Evolutionary conservation across 2,329 filamentous ascomycete genomes (phyloP).

Genomic region (Xylaria sp.): DNA sequence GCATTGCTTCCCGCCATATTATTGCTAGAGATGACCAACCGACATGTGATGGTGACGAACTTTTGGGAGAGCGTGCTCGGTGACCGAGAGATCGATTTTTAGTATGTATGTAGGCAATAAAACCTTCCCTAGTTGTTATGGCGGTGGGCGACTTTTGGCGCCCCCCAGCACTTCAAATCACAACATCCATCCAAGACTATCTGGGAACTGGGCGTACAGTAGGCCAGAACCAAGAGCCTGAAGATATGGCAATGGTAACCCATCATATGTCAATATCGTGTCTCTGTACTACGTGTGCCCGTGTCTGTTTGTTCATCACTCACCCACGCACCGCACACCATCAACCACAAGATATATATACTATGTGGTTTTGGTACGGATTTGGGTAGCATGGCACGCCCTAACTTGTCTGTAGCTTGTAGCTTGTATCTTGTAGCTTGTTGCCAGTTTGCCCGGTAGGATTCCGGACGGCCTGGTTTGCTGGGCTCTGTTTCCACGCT

Average conservation of each 20-base stretch:
- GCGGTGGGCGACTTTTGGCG: constrained; percentile 14
- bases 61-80: constrained; percentile 19
- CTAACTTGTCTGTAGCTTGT: constrained; percentile 10
- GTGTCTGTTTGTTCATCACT: not conserved
- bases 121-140: constrained; percentile 17
- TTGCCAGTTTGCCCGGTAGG: constrained; percentile 3
- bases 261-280: constrained; percentile 13
- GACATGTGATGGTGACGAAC: constrained; percentile 16
- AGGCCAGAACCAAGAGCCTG: not conserved
- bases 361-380: not conserved
- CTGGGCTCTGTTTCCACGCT: not conserved
- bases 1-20: constrained; percentile 4
- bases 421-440: too few species aligned
- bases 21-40: too few species aligned
- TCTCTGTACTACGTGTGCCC: not conserved
- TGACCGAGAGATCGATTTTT: constrained; percentile 24
- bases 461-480: not conserved
- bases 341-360: not conserved
- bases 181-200: not conserved
- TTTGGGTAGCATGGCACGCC: not conserved
- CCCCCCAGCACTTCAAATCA: constrained; percentile 6
- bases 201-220: constrained; percentile 2
- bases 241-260: constrained; percentile 2
- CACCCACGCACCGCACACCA: not conserved
- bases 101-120: too few species aligned